Evolutionary conservation across 2,329 filamentous ascomycete genomes (phyloP), one percentile per base, ranked within the genome.

Genomic region (Graphilbum fragrans): DNA sequence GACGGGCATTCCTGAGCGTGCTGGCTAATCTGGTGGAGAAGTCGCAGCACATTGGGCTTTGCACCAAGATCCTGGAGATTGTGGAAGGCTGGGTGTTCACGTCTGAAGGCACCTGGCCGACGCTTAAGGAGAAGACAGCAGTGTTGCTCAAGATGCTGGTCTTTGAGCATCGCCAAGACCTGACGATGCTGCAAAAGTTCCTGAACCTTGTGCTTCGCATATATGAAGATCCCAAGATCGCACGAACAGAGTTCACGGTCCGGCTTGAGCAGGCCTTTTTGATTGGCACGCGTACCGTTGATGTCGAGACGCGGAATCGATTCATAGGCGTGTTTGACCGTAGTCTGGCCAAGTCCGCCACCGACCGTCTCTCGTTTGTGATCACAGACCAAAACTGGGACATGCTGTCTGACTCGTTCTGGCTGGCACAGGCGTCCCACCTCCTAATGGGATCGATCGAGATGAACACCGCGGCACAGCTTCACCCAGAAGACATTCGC

Each of bases 61-160:
- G 92, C 59, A 82, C 86, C 54, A 94, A 94, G 64, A 88, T 98
- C 41, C 66, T 99, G 22, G 78, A 82, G 39, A 90, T 98, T 75
- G 90, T 95, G 4, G 90, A 96, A 57, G 75, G 72, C 25, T 99
- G 93, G 93, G 85, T 98, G 6, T 98, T 99, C 67, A 77, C 86
- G 49, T 92, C 86, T 0, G 88, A 86, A 44, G 92, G 94, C 48
- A 92, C 87, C 2, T 95, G 92, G 72, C 92, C 92, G 1, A 98
- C 92, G 0, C 71, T 98, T 2, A 99, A 99, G 60, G 93, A 98
- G 62, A 98, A 98, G 67, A 96, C 90, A 0, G 93, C 93, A 1
- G 92, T 99, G 1, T 66, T 99, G n/a, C 88, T 94, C 53, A 99
- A 98, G 64, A 99, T 99, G 92, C 67, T 96, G 16, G 80, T 88